Evolutionary conservation across 345 rosid species (phyloP).

Genomic region (Pugionium dolabratum): DNA sequence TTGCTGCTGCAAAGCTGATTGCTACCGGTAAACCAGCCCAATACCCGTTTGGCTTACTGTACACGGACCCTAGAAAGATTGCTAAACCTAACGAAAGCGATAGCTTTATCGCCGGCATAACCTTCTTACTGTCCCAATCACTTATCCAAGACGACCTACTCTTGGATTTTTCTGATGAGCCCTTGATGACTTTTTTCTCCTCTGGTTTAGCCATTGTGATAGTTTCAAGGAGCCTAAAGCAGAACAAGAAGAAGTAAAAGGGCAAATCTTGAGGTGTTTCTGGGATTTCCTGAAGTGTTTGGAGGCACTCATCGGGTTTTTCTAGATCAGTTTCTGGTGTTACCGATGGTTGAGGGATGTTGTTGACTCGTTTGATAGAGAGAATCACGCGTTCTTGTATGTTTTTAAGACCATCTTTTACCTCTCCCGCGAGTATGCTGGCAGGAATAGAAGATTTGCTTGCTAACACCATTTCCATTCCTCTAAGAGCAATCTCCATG

Average conservation of each 20-base stretch:
- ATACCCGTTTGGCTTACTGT: conserved; percentile 66
- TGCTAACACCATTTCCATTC: conserved; percentile 76
- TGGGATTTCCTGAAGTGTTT: conserved; percentile 55
- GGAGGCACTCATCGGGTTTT: conserved; percentile 43
- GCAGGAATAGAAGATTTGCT: conserved; percentile 45
- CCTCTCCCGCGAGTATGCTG: conserved; percentile 41
- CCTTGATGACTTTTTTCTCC: conserved; percentile 15
- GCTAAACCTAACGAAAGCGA: conserved; percentile 73
- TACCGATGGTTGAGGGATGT: conserved; percentile 43
- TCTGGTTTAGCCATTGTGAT: conserved; percentile 44
- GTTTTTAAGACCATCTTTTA: conserved; percentile 43
- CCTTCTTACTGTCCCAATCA: conserved; percentile 44
- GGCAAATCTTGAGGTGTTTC: conserved; percentile 54
- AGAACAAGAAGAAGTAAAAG: conserved; percentile 75
- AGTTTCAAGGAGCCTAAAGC: conserved; percentile 56
- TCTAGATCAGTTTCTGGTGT: conserved; percentile 56
- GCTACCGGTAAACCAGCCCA: conserved; percentile 91
- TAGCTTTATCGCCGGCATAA: conserved; percentile 62
- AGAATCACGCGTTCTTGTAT: conserved; percentile 50
- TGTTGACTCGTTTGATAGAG: conserved; percentile 47
- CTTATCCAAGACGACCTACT: conserved; percentile 23
- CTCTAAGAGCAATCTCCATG: conserved; percentile 61
- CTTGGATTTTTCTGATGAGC: conserved; percentile 3
- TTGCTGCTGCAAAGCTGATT: conserved; percentile 55
- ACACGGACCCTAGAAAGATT: conserved; percentile 60